Base-by-base conservation (phyloP, 176 grass and related monocot species). In the Cocos nucifera region DNA sequence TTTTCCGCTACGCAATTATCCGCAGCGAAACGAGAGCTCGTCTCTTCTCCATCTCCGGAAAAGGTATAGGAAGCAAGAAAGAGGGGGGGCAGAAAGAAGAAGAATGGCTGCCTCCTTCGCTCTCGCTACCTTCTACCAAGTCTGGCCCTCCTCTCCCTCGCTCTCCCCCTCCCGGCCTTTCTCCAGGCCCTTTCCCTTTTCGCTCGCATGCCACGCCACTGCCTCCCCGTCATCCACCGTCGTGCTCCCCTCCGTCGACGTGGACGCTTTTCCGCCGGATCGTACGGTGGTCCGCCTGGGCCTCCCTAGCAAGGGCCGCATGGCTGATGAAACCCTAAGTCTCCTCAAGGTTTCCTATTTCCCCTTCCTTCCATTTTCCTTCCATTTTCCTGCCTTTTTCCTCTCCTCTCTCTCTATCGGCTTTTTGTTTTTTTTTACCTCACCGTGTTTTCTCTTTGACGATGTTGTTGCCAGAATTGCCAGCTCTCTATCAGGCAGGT, bases 261-360 rank as follows among this genome's bases (percentile, higher is more conserved):
- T 51, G 14, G 25, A 57, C 54, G 30, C 19, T 29, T 58, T 0
- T 16, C 7, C 58, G 12, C 39, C 83, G 14, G 85, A 89, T 8
- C 84, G 93, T 25, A 73, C 29, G 0, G 81, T 78, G n/a, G 84
- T 92, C 56, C 87, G 93, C 2, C 83, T 98, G 14, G 93, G 93
- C 16, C 81, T 98, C 27, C 81, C 87, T 17, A 98, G 93, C 65
- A 98, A 92, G 78, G 93, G 93, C 29, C 87, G 93, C 1, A 85
- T 98, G 87, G 69, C 93, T 26, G 93, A 98, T 14, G 84, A 92
- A 83, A 97, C 93, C 54, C 70, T 91, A 62, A 83, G 61, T 78
- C 93, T 98, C 54, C 80, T 98, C 59, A 89, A 98, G 84, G 86
- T 90, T 32, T 50, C 3, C 14, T 74, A 15, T 20, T 3, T 64